Conservation (phyloP, 345 rosid genomes). For the Chamaenerion angustifolium region DNA sequence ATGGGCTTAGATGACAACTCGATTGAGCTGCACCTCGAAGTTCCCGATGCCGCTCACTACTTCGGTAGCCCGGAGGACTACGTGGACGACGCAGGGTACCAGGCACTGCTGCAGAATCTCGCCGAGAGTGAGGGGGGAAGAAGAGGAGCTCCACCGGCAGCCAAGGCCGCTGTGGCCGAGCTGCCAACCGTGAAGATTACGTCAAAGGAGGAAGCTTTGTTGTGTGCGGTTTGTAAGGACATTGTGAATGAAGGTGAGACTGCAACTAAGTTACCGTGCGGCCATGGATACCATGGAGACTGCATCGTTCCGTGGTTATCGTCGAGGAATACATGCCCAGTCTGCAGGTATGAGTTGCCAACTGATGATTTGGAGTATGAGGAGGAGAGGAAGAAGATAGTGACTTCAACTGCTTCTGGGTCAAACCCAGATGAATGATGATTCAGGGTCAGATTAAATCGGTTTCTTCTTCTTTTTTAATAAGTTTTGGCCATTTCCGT, state of each 20-base stretch:
- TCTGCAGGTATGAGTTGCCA: slow-evolving; percentile 51
- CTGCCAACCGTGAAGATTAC: slow-evolving; percentile 28
- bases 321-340: slow-evolving; percentile 62
- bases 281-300: slow-evolving; percentile 49
- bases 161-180: slow-evolving; percentile 28
- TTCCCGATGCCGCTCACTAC: slow-evolving; percentile 37
- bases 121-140: slow-evolving; percentile 54
- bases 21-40: slow-evolving; percentile 42
- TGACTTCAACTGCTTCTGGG: background rate
- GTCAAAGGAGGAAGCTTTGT: slow-evolving; percentile 15
- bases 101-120: slow-evolving; percentile 48
- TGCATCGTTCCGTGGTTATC: slow-evolving; percentile 64
- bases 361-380: slow-evolving; percentile 63
- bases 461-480: background rate
- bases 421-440: too few relatives aligned
- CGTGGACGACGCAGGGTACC: slow-evolving; percentile 48
- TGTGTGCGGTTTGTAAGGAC: slow-evolving; percentile 57
- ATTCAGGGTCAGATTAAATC: slow-evolving; percentile 6
- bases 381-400: slow-evolving; percentile 37
- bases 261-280: slow-evolving; percentile 48
- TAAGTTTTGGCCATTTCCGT: slow-evolving; percentile 3
- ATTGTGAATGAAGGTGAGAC: slow-evolving; percentile 33
- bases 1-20: slow-evolving; percentile 61
- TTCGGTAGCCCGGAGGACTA: slow-evolving; percentile 48
- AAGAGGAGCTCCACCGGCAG: slow-evolving; percentile 63